A percentile compares a stretch with the other conserved stretches of the same genome.
Conservation (phyloP, 2,329 filamentous ascomycete species). For the Arthrobotrys entomopaga region DNA sequence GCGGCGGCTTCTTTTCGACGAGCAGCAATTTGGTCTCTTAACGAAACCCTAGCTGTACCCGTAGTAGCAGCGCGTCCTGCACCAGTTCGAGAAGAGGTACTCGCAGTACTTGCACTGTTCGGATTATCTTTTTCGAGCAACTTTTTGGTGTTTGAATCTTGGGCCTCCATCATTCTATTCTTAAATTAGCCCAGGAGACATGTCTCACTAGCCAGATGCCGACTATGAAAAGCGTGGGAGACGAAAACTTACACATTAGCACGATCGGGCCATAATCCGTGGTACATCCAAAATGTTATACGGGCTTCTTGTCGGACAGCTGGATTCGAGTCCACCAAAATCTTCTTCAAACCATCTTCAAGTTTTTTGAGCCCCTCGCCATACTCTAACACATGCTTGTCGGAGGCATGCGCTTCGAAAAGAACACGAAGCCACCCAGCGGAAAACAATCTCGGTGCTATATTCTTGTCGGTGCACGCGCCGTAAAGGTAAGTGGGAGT, state of each 20-base stretch:
- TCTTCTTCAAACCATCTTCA: slow-evolving; percentile 88
- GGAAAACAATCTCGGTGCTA: slow-evolving; percentile 81
- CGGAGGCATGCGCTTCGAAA: slow-evolving; percentile 77
- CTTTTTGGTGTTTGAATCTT: slow-evolving; percentile 81
- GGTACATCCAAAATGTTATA: slow-evolving; percentile 85
- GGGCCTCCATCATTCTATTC: slow-evolving; percentile 73
- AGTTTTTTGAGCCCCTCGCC: slow-evolving; percentile 82
- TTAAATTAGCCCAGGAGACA: slow-evolving; percentile 15
- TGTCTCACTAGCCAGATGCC: too few species aligned
- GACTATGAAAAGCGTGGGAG: neutral
- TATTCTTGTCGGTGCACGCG: slow-evolving; percentile 92
- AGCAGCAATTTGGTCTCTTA: slow-evolving; percentile 82
- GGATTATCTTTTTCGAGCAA: slow-evolving; percentile 87
- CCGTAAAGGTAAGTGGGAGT: slow-evolving; percentile 85
- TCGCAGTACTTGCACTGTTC: slow-evolving; percentile 66
- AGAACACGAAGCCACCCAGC: slow-evolving; percentile 86
- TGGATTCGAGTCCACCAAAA: slow-evolving; percentile 87
- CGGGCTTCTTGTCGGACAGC: slow-evolving; percentile 88
- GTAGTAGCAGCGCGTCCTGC: slow-evolving; percentile 64
- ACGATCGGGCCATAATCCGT: slow-evolving; percentile 77
- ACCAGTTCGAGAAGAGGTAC: slow-evolving; percentile 8
- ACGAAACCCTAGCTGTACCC: slow-evolving; percentile 69
- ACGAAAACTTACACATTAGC: slow-evolving; percentile 73
- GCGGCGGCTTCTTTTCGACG: slow-evolving; percentile 55
- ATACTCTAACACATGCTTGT: slow-evolving; percentile 86